Base-by-base conservation (phyloP, 2,329 filamentous ascomycete genomes). In the Corynespora cassiicola region DNA sequence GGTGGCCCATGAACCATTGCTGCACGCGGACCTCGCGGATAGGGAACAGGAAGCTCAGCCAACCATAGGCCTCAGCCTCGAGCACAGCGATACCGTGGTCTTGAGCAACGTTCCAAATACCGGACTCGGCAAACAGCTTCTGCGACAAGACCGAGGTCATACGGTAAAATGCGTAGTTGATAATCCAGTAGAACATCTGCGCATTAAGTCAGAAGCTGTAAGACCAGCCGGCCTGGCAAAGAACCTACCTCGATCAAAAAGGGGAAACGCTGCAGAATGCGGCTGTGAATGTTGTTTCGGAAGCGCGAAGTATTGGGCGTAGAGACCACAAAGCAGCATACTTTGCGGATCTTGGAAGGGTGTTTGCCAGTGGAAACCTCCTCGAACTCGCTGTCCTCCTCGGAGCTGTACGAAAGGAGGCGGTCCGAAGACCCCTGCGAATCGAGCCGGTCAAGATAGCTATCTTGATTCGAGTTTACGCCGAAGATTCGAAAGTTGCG, bases 161-260 rank as follows among this genome's bases (percentile, higher is more conserved):
- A 23, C 77, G 74, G 67, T 87, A 87, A 58, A 85, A 82, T 29
- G 77, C 72, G 48, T 84, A 79, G 56, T 83, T 86, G 52, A 87
- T 74, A 27, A 78, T 74, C 84, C 84, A 87, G 69, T 87, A 87
- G 63, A 87, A 86, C 82, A 87, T 87, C 64, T n/a, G n/a, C n/a
- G n/a, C n/a, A n/a, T n/a, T n/a, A n/a, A n/a, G n/a, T n/a, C n/a
- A n/a, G n/a, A n/a, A n/a, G n/a, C n/a, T n/a, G n/a, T n/a, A n/a
- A n/a, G n/a, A n/a, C n/a, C n/a, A n/a, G n/a, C n/a, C n/a, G n/a
- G n/a, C n/a, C n/a, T n/a, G n/a, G n/a, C n/a, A n/a, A n/a, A n/a
- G n/a, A n/a, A n/a, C n/a, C n/a, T n/a, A n/a, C n/a, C n/a, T 87
- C 84, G 31, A 87, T 76, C 37, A 87, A 64, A 58, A 87, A 87